A percentile compares a stretch with the other conserved stretches of the same genome.
Conservation (phyloP, 306 rosid genomes). For the Acacia crassicarpa region DNA sequence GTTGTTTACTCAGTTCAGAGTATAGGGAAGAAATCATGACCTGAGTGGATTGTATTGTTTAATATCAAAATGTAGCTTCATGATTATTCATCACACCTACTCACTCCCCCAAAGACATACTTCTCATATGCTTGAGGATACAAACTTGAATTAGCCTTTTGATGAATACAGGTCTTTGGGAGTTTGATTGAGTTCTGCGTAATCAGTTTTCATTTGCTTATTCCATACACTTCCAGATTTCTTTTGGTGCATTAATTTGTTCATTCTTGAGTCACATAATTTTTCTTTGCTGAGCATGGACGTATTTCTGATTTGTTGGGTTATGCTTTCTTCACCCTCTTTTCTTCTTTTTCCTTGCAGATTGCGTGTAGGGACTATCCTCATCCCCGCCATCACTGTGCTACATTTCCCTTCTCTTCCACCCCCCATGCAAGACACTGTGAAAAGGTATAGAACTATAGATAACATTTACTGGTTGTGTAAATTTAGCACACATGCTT, state of each 20-base stretch:
- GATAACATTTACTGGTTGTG: not conserved
- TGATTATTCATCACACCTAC: not conserved
- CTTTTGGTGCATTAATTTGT: not conserved
- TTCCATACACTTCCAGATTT: not conserved
- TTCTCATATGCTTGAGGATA: not conserved
- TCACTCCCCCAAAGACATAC: not conserved
- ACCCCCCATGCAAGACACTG: slow-evolving; percentile 63
- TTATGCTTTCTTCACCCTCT: not conserved
- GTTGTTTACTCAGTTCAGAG: slow-evolving; percentile 25
- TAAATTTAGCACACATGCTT: not conserved
- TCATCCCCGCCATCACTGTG: slow-evolving; percentile 84
- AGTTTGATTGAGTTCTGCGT: not conserved
- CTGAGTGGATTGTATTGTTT: not conserved
- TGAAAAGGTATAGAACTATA: slow-evolving; percentile 45
- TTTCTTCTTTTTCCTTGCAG: slow-evolving; percentile 45
- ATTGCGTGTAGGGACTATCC: slow-evolving; percentile 89
- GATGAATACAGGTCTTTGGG: not conserved
- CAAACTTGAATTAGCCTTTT: not conserved
- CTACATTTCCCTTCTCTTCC: slow-evolving; percentile 56
- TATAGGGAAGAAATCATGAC: slow-evolving; percentile 20
- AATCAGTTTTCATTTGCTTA: not conserved
- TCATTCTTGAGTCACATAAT: not conserved
- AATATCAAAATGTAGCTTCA: not conserved
- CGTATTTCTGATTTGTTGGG: slow-evolving; percentile 21
- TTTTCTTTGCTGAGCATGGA: not conserved